Evolutionary conservation across 1,284 basidiomycete species (phyloP), one percentile per base, ranked within the genome.

Genomic region (Naganishia liquefaciens): DNA sequence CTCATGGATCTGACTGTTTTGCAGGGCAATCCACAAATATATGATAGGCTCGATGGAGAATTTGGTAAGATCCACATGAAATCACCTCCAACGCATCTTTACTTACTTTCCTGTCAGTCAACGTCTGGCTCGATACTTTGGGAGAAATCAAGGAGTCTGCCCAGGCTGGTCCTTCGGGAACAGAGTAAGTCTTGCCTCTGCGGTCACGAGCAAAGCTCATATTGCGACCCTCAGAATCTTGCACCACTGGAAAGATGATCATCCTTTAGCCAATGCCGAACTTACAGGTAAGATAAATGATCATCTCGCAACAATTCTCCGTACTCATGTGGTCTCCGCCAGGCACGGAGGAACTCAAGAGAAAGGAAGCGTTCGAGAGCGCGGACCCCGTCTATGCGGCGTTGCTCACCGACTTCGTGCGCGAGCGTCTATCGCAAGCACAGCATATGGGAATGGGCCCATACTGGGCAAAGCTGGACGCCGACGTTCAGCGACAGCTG

Each of bases 71-170:
- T n/a, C 43, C 23, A 40, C 30, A n/a, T 7, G 27, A 2, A 21
- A 47, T 33, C 86, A 67, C 84, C 88, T 37, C 9, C 33, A 37
- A 13, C n/a, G 33, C 33, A 10, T 10, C 9, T 7, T 9, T 13
- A 13, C 33, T 37, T 7, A 5, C 6, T 23, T 53, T 23, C 25
- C 17, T 50, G n/a, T 17, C 63, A 68, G 90, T 91, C 78, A 93
- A 93, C 74, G 81, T 94, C 47, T 94, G 91, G 89, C 80, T 91
- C 53, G 92, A 94, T 71, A 91, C 93, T 5, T 88, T 94, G 49
- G 89, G 88, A 13, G 92, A 94, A 75, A 82, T 93, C 62, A 89
- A 86, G 72, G 90, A 93, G 75, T 85, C 86, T 0, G 79, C 83
- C 63, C 74, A 75, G 7, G 78, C 80, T 44, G 73, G 80, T 37